Evolutionary conservation across 1,284 basidiomycete species (phyloP), one percentile per base, ranked within the genome.

Genomic region (Fomes fomentarius): DNA sequence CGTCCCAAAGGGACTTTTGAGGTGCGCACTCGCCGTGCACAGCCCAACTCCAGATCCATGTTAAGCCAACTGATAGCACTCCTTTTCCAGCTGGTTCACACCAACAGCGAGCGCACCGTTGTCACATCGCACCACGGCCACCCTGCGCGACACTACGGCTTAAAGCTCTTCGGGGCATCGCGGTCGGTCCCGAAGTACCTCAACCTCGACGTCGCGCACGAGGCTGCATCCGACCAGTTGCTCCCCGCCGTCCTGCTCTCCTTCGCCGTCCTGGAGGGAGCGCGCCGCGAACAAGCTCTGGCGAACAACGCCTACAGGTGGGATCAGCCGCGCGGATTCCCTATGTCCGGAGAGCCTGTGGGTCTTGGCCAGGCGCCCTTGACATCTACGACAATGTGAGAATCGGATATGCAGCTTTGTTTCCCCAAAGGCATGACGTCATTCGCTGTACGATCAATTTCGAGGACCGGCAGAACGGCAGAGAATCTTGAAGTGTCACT

Each of bases 201-300:
- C 9, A 22, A 22, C 17, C 38, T 39, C 38, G 38, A 39, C 1
- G 19, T 24, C 38, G 38, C 21, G 21, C 38, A 6, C 9, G 38
- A 39, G 10, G 38, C 17, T 14, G 38, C 21, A 9, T 17, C 12
- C 19, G 15, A 12, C 12, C 14, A 8, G 12, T 2, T 39, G 38
- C 10, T 44, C 17, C 41, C 43, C 41, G 24, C 40, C 1, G 25
- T 43, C 33, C 17, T 51, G 3, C 42, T 51, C 26, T 38, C 50
- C 15, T 51, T 51, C 42, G 26, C 42, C 26, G 24, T 51, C n/a
- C 30, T 39, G 5, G 51, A 47, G 40, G 21, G 17, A n/a, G 10
- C 11, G 15, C 33, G 17, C 6, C 21, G 33, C 4, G 44, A 34
- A 22, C 33, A 34, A 33, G 21, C 33, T 11, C 35, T 25, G 44